Conservation (phyloP, 257 asterid species). For the Ilex asprella region DNA sequence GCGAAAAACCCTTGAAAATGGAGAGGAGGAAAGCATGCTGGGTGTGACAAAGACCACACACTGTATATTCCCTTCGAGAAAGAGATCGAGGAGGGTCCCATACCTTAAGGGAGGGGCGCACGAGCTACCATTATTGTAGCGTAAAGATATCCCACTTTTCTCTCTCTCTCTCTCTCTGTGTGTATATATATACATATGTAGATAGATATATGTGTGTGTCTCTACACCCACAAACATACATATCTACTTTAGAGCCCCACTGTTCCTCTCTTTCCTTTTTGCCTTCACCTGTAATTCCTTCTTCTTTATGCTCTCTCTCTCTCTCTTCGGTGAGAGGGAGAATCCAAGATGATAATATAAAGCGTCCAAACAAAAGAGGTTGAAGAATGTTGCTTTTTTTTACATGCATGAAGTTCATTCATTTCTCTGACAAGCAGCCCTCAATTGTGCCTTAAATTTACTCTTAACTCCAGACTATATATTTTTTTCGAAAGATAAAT, state of each 20-base stretch:
- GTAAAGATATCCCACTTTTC: slow-evolving; percentile 52
- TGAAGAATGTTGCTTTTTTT: slow-evolving; percentile 9
- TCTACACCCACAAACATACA: too few relatives aligned
- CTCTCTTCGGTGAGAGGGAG: slow-evolving; percentile 1
- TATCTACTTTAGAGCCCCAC: slow-evolving; percentile 1
- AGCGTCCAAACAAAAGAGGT: slow-evolving; percentile 27
- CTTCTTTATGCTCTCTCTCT: background rate
- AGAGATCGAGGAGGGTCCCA: slow-evolving; percentile 43
- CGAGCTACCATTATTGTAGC: slow-evolving; percentile 21
- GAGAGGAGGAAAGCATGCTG: slow-evolving; percentile 40
- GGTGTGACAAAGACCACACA: slow-evolving; percentile 57
- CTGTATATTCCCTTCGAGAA: slow-evolving; percentile 72
- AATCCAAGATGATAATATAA: slow-evolving; percentile 20
- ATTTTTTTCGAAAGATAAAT: too few relatives aligned
- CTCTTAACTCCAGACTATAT: background rate
- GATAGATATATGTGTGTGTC: too few relatives aligned
- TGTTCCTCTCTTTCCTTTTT: slow-evolving; percentile 8
- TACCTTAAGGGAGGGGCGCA: slow-evolving; percentile 13
- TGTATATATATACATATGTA: too few relatives aligned
- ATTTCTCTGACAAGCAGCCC: background rate
- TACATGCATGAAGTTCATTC: slow-evolving; percentile 9
- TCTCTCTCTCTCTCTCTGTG: slow-evolving; percentile 4
- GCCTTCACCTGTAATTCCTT: background rate
- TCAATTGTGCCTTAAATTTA: background rate
- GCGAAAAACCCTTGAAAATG: slow-evolving; percentile 24